A percentile compares a stretch with the other conserved stretches of the same genome.
phyloP scores from a whole-genome alignment of 139 green algal species.

The Micromonas pusilla region DNA sequence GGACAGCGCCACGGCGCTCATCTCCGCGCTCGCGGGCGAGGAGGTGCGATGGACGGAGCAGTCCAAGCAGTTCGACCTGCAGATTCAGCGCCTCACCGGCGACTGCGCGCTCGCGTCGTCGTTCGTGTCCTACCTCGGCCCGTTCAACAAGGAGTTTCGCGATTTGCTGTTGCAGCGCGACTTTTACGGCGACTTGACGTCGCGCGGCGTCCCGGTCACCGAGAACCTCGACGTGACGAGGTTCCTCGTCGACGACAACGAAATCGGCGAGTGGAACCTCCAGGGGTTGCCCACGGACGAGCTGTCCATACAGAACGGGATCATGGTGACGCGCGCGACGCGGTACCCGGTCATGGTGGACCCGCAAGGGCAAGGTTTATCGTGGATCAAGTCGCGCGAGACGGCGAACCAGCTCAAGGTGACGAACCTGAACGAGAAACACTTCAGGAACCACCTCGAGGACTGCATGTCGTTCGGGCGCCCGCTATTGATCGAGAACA shows the following conservation, averaged over 20 bases:
- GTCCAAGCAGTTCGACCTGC: conserved; percentile 72
- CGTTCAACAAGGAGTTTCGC: conserved; percentile 68
- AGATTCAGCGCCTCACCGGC: conserved; percentile 75
- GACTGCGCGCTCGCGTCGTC: conserved; percentile 66
- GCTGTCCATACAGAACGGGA: conserved; percentile 76
- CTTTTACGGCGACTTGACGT: conserved; percentile 63
- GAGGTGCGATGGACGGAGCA: conserved; percentile 77
- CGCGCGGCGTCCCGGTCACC: conserved; percentile 64
- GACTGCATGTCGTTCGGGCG: conserved; percentile 81
- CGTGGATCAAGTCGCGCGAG: conserved; percentile 79
- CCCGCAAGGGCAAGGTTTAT: conserved; percentile 60
- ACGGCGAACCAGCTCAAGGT: conserved; percentile 70
- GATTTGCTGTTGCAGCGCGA: conserved; percentile 59
- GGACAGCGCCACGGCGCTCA: conserved; percentile 71
- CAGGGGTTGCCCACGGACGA: conserved; percentile 72
- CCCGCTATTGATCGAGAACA: conserved; percentile 81
- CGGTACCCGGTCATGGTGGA: conserved; percentile 77
- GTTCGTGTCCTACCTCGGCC: conserved; percentile 65
- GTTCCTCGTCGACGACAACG: conserved; percentile 66
- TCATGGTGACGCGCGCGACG: conserved; percentile 61
- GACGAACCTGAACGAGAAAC: conserved; percentile 76
- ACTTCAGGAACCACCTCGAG: conserved; percentile 88
- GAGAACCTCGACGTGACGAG: conserved; percentile 45
- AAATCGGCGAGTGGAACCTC: conserved; percentile 57
- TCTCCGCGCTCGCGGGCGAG: conserved; percentile 67